These are phyloP conservation scores for Saccharata proteae DNA, from an alignment of 2,329 filamentous ascomycete species.

Conservation along the genomic window DNA sequence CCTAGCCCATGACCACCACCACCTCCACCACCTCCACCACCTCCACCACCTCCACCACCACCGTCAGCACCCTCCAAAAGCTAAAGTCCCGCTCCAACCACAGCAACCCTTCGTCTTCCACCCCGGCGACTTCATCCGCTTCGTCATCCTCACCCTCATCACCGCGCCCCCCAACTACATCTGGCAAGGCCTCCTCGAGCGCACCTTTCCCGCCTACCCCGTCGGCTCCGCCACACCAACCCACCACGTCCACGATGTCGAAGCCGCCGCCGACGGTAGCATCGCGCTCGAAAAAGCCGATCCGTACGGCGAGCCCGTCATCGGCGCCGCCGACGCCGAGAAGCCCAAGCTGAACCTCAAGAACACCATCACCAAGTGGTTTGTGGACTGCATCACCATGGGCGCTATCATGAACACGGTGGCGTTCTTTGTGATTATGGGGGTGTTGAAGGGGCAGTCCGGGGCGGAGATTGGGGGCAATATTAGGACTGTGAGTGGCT, in stretches of 20 bases:
- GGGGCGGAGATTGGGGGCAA: conserved; percentile 19
- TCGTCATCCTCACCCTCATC: conserved; percentile 51
- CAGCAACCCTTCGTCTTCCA: conserved; percentile 24
- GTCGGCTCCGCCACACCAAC: conserved; percentile 20
- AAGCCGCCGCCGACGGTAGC: conserved; percentile 12
- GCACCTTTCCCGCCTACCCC: conserved; percentile 51
- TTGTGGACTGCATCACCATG: conserved; percentile 53
- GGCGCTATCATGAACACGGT: conserved; percentile 54
- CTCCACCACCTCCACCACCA: not conserved
- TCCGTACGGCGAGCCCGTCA: conserved; percentile 9
- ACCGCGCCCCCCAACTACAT: conserved; percentile 71
- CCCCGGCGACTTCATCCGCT: conserved; percentile 24
- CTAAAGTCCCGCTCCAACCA: conserved; percentile 6
- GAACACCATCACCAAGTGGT: conserved; percentile 56
- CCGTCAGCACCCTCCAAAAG: not conserved
- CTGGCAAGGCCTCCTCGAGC: conserved; percentile 75
- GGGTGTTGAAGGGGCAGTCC: conserved; percentile 32
- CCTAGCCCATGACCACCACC: too few species aligned
- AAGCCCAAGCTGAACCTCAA: conserved; percentile 18
- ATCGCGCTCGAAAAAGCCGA: conserved; percentile 11
- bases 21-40: not conserved
- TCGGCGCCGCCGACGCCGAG: conserved; percentile 15
- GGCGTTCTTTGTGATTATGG: conserved; percentile 50
- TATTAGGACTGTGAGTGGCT: conserved; percentile 24
- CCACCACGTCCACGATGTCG: conserved; percentile 10